Evolutionary conservation across 1,284 basidiomycete species (phyloP).

Genomic region (Tausonia pullulans): DNA sequence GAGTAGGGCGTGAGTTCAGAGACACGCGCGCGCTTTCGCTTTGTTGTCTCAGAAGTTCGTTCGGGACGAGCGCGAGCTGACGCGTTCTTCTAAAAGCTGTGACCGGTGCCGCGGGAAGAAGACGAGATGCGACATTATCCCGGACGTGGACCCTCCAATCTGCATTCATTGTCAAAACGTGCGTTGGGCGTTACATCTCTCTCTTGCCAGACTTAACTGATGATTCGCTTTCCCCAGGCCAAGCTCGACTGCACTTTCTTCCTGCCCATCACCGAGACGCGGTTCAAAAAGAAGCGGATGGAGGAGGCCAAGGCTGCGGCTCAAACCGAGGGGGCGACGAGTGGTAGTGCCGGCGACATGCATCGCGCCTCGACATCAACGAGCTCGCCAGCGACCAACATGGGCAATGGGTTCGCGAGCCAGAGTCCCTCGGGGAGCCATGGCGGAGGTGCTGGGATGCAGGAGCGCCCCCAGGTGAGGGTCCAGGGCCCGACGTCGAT

Average conservation of each 20-base stretch:
- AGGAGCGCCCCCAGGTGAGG: neutral
- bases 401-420: neutral
- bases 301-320: slow-evolving; percentile 48
- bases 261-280: slow-evolving; percentile 92
- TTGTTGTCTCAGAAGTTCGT: slow-evolving; percentile 29
- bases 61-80: neutral
- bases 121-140: slow-evolving; percentile 44
- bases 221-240: slow-evolving; percentile 44
- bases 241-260: slow-evolving; percentile 91
- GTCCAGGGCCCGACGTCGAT: slow-evolving; percentile 66
- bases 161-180: slow-evolving; percentile 32
- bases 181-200: slow-evolving; percentile 3
- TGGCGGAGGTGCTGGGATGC: too few relatives aligned
- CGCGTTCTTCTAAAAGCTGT: neutral
- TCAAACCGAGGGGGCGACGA: neutral
- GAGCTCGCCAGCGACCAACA: neutral
- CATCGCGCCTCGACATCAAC: neutral
- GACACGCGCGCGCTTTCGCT: too few relatives aligned
- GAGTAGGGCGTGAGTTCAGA: slow-evolving; percentile 31
- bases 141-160: slow-evolving; percentile 21
- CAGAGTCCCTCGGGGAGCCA: neutral
- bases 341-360: too few relatives aligned
- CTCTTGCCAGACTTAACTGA: neutral
- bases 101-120: slow-evolving; percentile 69
- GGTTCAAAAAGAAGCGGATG: slow-evolving; percentile 87